A percentile compares a stretch with the other conserved stretches of the same genome.
Evolutionary conservation across 2,329 filamentous ascomycete genomes (phyloP).

Genomic region (Tothia fuscella): DNA sequence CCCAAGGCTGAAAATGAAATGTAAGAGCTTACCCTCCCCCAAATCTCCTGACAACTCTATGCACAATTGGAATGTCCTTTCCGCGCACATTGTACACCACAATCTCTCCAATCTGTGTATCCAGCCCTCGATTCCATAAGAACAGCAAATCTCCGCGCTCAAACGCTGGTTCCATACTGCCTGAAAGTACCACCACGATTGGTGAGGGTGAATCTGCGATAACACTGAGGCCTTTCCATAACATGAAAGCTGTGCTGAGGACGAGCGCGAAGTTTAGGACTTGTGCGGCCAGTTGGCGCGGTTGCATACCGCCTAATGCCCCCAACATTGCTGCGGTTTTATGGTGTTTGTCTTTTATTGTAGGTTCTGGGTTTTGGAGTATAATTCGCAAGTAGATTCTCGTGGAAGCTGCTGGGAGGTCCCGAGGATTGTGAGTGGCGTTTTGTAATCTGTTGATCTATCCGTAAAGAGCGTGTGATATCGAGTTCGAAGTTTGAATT

Average conservation of each 20-base stretch:
- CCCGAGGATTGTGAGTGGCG: no score
- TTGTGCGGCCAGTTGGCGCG: conserved; percentile 15
- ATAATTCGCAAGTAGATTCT: no score
- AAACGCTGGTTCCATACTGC: conserved; percentile 76
- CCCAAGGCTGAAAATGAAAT: no score
- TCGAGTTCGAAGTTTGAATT: no score
- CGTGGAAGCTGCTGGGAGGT: no score
- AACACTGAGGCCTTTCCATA: conserved; percentile 77
- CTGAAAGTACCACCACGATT: conserved; percentile 73
- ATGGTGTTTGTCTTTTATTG: not conserved
- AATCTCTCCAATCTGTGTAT: conserved; percentile 58
- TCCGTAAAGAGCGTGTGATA: no score
- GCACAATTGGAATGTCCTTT: conserved; percentile 97
- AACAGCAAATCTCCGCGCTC: conserved; percentile 66
- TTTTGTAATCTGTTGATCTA: no score
- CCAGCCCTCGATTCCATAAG: conserved; percentile 57
- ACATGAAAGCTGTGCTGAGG: conserved; percentile 85
- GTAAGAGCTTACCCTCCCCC: conserved; percentile 40
- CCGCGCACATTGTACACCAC: conserved; percentile 77
- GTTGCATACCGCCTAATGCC: conserved; percentile 3
- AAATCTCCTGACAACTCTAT: conserved; percentile 69
- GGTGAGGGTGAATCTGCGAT: conserved; percentile 53
- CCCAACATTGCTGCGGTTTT: conserved; percentile 4
- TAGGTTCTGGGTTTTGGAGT: not conserved
- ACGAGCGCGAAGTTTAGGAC: conserved; percentile 85